Percentiles rank a stretch among this genome's conserved stretches.
Evolutionary conservation across 257 asterid species (phyloP).

Genomic region (Solanum chilense): DNA sequence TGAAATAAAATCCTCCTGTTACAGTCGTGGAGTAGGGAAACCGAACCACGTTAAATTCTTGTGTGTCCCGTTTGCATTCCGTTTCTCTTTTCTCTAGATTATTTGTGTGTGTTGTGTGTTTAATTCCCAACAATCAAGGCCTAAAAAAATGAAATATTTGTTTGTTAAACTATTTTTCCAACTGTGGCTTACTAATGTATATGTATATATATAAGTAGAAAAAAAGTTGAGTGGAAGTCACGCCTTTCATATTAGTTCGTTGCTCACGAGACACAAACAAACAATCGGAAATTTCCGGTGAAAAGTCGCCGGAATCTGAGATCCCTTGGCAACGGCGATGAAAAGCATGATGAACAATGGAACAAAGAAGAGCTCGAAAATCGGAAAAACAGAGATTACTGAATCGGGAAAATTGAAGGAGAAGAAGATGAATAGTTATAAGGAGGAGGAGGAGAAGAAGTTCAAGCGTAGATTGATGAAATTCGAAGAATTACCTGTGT

Average conservation of each 20-base stretch:
- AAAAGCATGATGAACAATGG: background rate
- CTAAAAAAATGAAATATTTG: background rate
- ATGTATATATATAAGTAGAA: background rate
- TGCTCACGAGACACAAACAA: background rate
- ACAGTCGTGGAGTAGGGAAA: too few relatives aligned
- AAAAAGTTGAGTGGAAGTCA: background rate
- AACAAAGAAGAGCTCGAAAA: background rate
- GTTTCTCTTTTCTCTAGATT: too few relatives aligned
- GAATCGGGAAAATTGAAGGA: background rate
- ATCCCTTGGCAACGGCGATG: background rate
- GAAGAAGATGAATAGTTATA: background rate
- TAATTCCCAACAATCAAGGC: too few relatives aligned
- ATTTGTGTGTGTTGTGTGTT: too few relatives aligned
- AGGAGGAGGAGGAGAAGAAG: conserved; percentile 16
- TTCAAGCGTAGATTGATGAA: conserved; percentile 18
- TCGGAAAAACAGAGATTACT: background rate
- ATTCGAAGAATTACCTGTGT: conserved; percentile 73
- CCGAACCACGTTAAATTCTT: too few relatives aligned
- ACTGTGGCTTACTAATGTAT: background rate
- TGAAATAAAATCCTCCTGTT: too few relatives aligned
- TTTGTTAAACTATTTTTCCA: background rate
- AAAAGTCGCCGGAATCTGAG: background rate
- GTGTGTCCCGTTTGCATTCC: too few relatives aligned
- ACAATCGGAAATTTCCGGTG: background rate
- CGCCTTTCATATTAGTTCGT: background rate